Evolutionary conservation across 2,329 filamentous ascomycete genomes (phyloP), one percentile per base, ranked within the genome.

Genomic region (Fusarium robinianum): DNA sequence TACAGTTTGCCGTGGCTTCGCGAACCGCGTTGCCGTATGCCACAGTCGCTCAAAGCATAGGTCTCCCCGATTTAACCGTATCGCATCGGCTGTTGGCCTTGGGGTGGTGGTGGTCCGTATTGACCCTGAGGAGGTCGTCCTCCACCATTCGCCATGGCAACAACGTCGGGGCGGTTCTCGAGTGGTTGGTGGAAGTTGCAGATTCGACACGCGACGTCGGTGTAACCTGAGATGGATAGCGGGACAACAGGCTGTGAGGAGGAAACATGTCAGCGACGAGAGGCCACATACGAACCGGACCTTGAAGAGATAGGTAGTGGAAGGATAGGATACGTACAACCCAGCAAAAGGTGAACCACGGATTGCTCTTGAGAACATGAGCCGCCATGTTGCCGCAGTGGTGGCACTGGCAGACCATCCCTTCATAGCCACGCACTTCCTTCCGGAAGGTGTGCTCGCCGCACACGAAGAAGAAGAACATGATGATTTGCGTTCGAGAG

Each of bases 321-420:
- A n/a, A 15, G 10, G 16, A 22, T 17, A 10, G 18, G 32, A 15
- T 8, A 71, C 78, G 61, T 68, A 84, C 81, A 39, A 90, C 69
- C 68, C 87, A 90, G 74, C 87, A 90, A 62, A 90, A 83, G 5
- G 87, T 90, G 62, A 90, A 90, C 84, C 85, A 90, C 27, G 82
- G 81, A 46, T 84, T 76, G 46, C 75, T 77, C 66, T 84, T 84
- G 61, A 82, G 73, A 44, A 84, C 81, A 49, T 72, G 73, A 10
- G 73, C 82, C 3, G 76, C 73, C 67, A 78, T 81, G 72, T 85
- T 85, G 38, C 82, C 81, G 66, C 82, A 85, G 67, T 85, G 83
- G 65, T 82, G 77, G 60, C 82, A 85, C 58, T 82, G 81, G 61
- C 78, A 84, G 38, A 78, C 66, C 49, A 84, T 65, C 54, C 78